Evolutionary conservation across 176 grass and related monocot species (phyloP), one percentile per base, ranked within the genome.

Genomic region (Pontederia crassipes): DNA sequence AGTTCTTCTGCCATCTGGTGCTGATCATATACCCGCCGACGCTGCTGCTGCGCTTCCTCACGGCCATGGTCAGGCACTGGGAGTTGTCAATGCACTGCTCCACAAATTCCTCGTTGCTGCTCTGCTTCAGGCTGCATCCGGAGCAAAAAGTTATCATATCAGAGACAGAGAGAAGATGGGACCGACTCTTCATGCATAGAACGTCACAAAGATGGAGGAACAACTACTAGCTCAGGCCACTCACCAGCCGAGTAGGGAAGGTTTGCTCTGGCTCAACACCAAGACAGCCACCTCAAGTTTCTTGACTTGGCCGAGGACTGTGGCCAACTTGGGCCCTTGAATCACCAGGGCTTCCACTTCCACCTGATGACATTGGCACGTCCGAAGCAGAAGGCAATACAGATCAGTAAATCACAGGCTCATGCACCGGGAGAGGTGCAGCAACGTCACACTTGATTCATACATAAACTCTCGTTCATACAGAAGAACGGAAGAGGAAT

Each of bases 1-100:
- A 95, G 74, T 95, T 80, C 85, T 95, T 95, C 75, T 89, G 89
- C 85, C 89, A 83, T 84, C 85, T 80, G n/a, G 82, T 86, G 75
- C 89, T 89, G 70, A 86, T 24, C 49, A 86, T 79, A 76, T 89
- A 95, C 1, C 89, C 89, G 8, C 89, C 89, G 1, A 95, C 59
- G 74, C 89, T 79, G 24, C 83, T 86, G 85, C 82, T 89, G 74
- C 86, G 79, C 69, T 86, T 86, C 77, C 79, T 80, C 67, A 89
- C 85, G 2, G 89, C 89, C 76, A 95, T 70, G 28, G 89, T 95
- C 65, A 95, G 74, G 74, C 89, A 95, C 40, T 86, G 85, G 0
- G 89, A 82, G 62, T 77, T 81, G 85, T 74, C 83, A 64, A 95
- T 95, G 77, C 85, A 95, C 45, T 89, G 77, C 76, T 95, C 89